phyloP scores from a whole-genome alignment of 1,139 yeast species.

The Diutina sp. region DNA sequence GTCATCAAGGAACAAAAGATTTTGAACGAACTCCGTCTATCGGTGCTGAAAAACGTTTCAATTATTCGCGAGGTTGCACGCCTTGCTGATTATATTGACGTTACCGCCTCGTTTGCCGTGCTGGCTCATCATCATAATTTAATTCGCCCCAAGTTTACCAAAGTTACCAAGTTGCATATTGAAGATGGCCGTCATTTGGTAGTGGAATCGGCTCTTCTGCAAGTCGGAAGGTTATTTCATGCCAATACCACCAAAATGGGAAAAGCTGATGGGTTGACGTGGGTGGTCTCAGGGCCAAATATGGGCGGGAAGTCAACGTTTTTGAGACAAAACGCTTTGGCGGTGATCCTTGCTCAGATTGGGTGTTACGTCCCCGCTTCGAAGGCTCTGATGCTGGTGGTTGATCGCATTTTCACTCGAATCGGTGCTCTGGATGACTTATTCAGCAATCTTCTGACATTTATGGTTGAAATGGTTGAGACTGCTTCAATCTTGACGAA shows the following conservation, averaged over 20 bases:
- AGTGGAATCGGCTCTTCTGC: conserved; percentile 65
- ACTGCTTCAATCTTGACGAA: conserved; percentile 66
- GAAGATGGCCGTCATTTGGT: conserved; percentile 72
- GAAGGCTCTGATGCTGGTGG: conserved; percentile 60
- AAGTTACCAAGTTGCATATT: conserved; percentile 31
- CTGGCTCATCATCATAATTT: conserved; percentile 55
- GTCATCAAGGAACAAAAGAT: conserved; percentile 31
- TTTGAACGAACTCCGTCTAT: conserved; percentile 24
- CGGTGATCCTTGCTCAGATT: conserved; percentile 75
- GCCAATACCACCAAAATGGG: conserved; percentile 40
- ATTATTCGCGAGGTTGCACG: conserved; percentile 33
- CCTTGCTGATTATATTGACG: conserved; percentile 58
- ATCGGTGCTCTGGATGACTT: conserved; percentile 90
- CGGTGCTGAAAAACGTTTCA: conserved; percentile 23
- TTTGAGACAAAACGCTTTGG: conserved; percentile 76
- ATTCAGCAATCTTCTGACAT: conserved; percentile 77
- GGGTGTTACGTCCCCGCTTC: conserved; percentile 84
- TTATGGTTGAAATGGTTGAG: conserved; percentile 98
- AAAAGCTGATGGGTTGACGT: conserved; percentile 14
- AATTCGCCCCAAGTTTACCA: conserved; percentile 51
- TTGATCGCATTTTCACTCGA: conserved; percentile 78
- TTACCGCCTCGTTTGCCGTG: conserved; percentile 57
- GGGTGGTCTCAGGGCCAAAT: conserved; percentile 91
- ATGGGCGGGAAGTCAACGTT: conserved; percentile 98
- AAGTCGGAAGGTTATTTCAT: conserved; percentile 38